Percentiles rank a stretch among this genome's conserved stretches.
Conservation (phyloP, 345 rosid species). For the Arabis alpina region DNA sequence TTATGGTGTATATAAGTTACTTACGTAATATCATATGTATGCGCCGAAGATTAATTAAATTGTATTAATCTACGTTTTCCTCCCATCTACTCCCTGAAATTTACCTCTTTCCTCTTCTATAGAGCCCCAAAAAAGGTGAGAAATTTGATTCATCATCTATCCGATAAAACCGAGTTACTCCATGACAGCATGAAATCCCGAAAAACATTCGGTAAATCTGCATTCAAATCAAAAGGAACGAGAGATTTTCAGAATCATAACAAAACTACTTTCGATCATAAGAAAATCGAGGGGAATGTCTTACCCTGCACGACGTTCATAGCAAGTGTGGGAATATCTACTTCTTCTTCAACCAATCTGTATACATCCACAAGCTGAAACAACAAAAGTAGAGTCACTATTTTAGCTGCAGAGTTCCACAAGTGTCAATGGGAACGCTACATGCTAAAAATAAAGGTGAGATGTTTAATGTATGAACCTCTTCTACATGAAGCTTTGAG, state of each 20-base stretch:
- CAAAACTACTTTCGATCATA: background rate
- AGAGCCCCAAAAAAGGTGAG: slow-evolving; percentile 25
- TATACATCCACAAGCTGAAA: slow-evolving; percentile 88
- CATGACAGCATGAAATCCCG: slow-evolving; percentile 81
- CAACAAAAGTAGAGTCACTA: slow-evolving; percentile 31
- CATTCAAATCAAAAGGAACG: slow-evolving; percentile 14
- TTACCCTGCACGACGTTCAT: slow-evolving; percentile 75
- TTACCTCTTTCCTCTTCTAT: slow-evolving; percentile 21
- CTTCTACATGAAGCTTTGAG: slow-evolving; percentile 92
- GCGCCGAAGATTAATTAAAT: slow-evolving; percentile 32
- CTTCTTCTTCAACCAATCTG: slow-evolving; percentile 77
- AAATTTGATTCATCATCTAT: slow-evolving; percentile 46
- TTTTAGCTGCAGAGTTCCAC: slow-evolving; percentile 1
- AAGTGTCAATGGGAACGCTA: slow-evolving; percentile 6
- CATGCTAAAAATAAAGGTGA: slow-evolving; percentile 7
- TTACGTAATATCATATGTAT: slow-evolving; percentile 11
- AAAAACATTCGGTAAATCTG: slow-evolving; percentile 79
- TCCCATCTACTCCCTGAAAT: slow-evolving; percentile 21
- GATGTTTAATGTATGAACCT: slow-evolving; percentile 48
- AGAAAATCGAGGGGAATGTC: background rate
- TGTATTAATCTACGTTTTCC: slow-evolving; percentile 31
- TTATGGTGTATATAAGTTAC: background rate
- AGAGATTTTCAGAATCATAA: slow-evolving; percentile 15
- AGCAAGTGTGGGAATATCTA: slow-evolving; percentile 78
- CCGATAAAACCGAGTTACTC: slow-evolving; percentile 75